Evolutionary conservation across 2,329 filamentous ascomycete genomes (phyloP).

Genomic region (Botrytis squamosa): DNA sequence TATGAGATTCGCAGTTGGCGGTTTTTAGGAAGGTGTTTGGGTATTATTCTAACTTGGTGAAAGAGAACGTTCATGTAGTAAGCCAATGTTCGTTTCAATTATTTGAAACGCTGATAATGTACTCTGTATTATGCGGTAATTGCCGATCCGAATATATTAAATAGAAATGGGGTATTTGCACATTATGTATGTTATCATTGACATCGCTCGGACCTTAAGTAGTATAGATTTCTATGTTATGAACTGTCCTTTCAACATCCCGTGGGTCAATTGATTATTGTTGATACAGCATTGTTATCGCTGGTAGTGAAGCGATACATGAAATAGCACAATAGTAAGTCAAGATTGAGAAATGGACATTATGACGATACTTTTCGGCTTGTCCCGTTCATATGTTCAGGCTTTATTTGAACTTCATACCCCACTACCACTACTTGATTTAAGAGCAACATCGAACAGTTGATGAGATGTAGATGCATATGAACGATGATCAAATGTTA

Average conservation of each 20-base stretch:
- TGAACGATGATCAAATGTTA: neutral
- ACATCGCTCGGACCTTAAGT: conserved; percentile 5
- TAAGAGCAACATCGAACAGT: too few relatives aligned
- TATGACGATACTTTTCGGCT: conserved; percentile 7
- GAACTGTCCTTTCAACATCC: conserved; percentile 14
- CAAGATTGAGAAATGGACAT: neutral
- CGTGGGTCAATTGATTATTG: neutral
- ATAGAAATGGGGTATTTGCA: conserved; percentile 7
- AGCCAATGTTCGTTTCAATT: conserved; percentile 28
- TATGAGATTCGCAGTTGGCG: neutral
- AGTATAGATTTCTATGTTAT: neutral
- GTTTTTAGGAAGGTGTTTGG: conserved; percentile 30
- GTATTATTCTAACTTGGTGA: conserved; percentile 30
- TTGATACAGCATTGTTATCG: neutral
- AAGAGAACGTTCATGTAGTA: conserved; percentile 31
- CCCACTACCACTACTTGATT: neutral
- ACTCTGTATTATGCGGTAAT: conserved; percentile 15
- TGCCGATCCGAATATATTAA: conserved; percentile 16
- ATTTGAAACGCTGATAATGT: neutral
- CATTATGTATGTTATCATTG: conserved; percentile 3
- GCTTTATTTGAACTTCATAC: conserved; percentile 8
- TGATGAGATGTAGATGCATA: neutral
- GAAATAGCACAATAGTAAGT: neutral
- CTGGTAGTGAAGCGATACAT: conserved; percentile 1
- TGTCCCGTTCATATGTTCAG: neutral